Percentiles rank a stretch among this genome's conserved stretches.
Conservation (phyloP, 257 asterid genomes). For the Cruciata laevipes region DNA sequence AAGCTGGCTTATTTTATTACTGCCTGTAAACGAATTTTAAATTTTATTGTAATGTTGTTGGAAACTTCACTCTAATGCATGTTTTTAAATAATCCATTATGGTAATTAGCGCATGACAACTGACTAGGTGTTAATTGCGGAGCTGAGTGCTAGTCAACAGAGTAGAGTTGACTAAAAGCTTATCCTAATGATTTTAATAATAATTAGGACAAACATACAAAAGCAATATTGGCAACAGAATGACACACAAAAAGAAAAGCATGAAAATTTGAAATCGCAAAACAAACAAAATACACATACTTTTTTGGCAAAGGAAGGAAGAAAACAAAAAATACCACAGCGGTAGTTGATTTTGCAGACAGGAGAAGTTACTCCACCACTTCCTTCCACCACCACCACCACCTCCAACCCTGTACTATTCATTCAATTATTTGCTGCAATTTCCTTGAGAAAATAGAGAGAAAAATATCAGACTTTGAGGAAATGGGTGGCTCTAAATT, state of each 20-base stretch:
- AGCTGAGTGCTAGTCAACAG: too few relatives aligned
- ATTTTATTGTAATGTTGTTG: too few relatives aligned
- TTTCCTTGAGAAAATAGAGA: conserved; percentile 19
- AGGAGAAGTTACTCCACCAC: conserved; percentile 41
- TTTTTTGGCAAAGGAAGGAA: conserved; percentile 3
- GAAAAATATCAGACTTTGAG: background rate
- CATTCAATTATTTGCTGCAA: conserved; percentile 21
- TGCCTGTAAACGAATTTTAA: too few relatives aligned
- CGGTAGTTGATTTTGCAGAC: conserved; percentile 25
- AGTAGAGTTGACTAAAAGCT: too few relatives aligned
- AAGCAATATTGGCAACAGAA: background rate
- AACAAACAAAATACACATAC: conserved; percentile 16
- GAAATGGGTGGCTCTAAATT: conserved; percentile 18
- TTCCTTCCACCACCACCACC: conserved; percentile 34
- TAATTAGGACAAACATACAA: background rate
- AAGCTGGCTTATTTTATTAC: too few relatives aligned
- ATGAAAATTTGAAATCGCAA: conserved; percentile 16
- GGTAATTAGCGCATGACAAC: too few relatives aligned
- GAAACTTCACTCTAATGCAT: too few relatives aligned
- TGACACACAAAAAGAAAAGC: background rate
- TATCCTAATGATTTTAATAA: background rate
- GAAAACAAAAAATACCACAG: conserved; percentile 21
- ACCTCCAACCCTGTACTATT: conserved; percentile 35
- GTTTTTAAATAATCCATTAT: too few relatives aligned
- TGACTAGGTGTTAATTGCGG: too few relatives aligned